A percentile compares a stretch with the other conserved stretches of the same genome.
Evolutionary conservation across 345 rosid species (phyloP).

Genomic region (Erucastrum elatum): DNA sequence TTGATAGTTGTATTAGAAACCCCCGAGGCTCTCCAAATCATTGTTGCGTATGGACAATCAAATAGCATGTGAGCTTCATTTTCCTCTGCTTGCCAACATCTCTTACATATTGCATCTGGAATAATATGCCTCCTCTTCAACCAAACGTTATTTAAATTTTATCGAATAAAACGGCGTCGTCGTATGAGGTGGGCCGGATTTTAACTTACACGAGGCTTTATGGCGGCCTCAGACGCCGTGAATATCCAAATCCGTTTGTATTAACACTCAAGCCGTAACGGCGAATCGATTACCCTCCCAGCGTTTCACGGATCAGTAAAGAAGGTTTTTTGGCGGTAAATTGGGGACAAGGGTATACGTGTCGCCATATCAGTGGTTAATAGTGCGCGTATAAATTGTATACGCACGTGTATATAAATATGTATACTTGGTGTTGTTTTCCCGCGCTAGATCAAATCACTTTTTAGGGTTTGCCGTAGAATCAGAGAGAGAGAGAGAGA

Average conservation of each 20-base stretch:
- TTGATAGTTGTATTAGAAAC: no score
- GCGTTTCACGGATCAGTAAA: slow-evolving; percentile 39
- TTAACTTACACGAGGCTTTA: slow-evolving; percentile 31
- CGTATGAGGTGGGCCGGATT: slow-evolving; percentile 1
- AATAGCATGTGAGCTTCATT: no score
- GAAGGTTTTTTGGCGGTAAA: slow-evolving; percentile 40
- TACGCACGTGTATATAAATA: slow-evolving; percentile 38
- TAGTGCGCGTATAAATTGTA: slow-evolving; percentile 15
- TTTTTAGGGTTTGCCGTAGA: no score
- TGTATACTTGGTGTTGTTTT: slow-evolving; percentile 36
- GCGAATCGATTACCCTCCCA: slow-evolving; percentile 34
- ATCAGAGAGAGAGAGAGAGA: no score
- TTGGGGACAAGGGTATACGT: slow-evolving; percentile 31
- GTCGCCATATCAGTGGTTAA: background rate
- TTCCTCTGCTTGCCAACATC: no score
- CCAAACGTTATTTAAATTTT: slow-evolving; percentile 16
- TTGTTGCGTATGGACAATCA: no score
- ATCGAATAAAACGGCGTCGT: background rate
- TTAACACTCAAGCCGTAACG: slow-evolving; percentile 32
- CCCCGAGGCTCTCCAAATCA: no score
- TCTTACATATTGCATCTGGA: no score
- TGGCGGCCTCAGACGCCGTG: no score
- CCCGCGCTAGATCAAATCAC: no score
- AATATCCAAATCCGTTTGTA: no score
- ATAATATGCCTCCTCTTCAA: no score